Evolutionary conservation across 2,329 filamentous ascomycete genomes (phyloP), one percentile per base, ranked within the genome.

Genomic region (Diaporthe sp.): DNA sequence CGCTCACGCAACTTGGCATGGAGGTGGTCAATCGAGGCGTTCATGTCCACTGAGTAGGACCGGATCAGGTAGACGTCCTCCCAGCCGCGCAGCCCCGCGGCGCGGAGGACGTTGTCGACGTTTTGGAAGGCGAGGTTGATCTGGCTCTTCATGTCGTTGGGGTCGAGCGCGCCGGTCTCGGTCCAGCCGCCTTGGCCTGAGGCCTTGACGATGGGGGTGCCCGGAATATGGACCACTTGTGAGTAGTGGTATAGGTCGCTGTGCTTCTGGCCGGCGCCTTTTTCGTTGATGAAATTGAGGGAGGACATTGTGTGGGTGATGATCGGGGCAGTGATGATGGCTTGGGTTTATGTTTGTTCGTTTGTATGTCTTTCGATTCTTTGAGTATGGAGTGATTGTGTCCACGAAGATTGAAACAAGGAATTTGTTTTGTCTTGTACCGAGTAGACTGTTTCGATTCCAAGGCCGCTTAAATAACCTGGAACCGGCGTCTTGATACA

Each of bases 51-150:
- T 8, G 58, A 19, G 17, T 63, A 63, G 37, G 58, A 22, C 13
- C 58, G 58, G 17, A 44, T 4, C 58, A 63, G 39, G 58, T 63
- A 63, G 25, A 63, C 58, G 17, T 63, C 58, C 32, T 63, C 58
- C 58, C 58, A 63, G 25, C 58, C 58, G 2, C 58, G 58, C 58
- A 63, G 58, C 12, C 58, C 58, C 39, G 58, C 58, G 6, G 58
- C 58, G 25, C 25, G 25, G 17, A 63, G 37, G 15, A 63, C 37
- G 37, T 63, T 63, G 37, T 63, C 58, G 58, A 63, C 58, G 39
- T 63, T 63, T 15, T 63, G 58, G 25, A 63, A 63, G 25, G 37
- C 58, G 15, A 63, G 58, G 25, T 44, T 25, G 37, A 63, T 30
- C 58, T 63, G 58, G 25, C 58, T 37, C 58, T 63, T 63, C 25